These are phyloP conservation scores for Solanum gracilifrons DNA, from an alignment of 257 asterid species.

Conservation along the genomic window DNA sequence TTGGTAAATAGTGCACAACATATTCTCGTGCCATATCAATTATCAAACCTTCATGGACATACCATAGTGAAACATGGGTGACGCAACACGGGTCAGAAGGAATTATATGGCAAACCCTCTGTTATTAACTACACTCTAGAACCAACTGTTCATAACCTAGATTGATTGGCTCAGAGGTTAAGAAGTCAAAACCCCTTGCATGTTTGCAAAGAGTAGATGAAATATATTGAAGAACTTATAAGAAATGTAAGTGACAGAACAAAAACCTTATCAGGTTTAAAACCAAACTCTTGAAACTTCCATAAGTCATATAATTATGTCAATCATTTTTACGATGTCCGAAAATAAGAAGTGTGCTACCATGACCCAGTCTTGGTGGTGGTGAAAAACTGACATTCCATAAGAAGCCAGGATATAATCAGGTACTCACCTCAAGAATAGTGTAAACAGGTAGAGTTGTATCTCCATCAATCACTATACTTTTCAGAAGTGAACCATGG, in stretches of 20 bases:
- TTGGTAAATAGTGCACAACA: not conserved
- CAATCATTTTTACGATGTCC: not conserved
- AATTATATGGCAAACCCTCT: not conserved
- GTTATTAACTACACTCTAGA: not conserved
- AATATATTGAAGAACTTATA: not conserved
- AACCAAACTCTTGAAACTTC: not conserved
- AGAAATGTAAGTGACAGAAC: not conserved
- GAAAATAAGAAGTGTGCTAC: not conserved
- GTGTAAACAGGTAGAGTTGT: conserved; percentile 74
- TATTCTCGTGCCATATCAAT: not conserved
- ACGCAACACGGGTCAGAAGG: not conserved
- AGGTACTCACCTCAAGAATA: conserved; percentile 62
- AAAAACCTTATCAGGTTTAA: not conserved
- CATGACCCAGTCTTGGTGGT: not conserved
- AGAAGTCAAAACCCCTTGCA: not conserved
- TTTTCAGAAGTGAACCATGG: conserved; percentile 83
- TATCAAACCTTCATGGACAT: not conserved
- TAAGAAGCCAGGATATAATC: not conserved
- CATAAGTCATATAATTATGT: not conserved
- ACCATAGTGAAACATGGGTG: not conserved
- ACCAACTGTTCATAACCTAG: not conserved
- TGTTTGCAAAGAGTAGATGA: not conserved
- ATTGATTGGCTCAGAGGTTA: not conserved
- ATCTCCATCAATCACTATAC: conserved; percentile 88
- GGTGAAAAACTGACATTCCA: not conserved